Evolutionary conservation across 164 flowering plant species (phyloP).

Genomic region (Magnolia officinalis): DNA sequence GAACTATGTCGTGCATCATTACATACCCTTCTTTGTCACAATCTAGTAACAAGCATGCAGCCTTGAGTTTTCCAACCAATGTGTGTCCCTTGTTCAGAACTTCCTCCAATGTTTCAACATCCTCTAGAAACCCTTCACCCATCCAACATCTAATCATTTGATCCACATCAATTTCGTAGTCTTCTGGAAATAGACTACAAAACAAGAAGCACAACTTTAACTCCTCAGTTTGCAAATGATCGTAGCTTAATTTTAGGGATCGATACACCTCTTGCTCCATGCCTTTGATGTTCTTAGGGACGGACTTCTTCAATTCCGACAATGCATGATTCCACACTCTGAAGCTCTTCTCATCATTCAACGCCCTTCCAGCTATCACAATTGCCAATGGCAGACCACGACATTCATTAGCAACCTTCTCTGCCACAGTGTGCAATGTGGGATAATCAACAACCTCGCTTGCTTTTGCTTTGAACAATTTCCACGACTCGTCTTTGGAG

Average conservation of each 20-base stretch:
- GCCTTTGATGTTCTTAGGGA: background rate
- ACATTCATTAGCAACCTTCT: constrained; percentile 17
- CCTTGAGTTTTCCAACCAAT: background rate
- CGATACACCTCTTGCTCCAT: constrained; percentile 8
- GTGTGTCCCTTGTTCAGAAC: background rate
- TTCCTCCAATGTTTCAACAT: background rate
- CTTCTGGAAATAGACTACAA: constrained; percentile 7
- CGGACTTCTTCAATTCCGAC: constrained; percentile 5
- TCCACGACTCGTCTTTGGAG: constrained; percentile 21
- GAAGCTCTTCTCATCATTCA: constrained; percentile 14
- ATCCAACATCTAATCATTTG: background rate
- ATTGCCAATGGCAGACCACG: constrained; percentile 29
- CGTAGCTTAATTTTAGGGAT: constrained; percentile 18
- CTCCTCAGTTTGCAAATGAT: constrained; percentile 15
- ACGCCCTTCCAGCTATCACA: constrained; percentile 14
- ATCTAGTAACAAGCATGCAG: constrained; percentile 3
- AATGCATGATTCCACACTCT: constrained; percentile 22
- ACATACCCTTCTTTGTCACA: background rate
- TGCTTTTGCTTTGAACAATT: constrained; percentile 12
- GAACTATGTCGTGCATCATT: background rate
- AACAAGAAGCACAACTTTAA: background rate
- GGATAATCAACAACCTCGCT: background rate
- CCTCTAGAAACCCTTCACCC: background rate
- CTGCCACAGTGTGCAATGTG: constrained; percentile 2
- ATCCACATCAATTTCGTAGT: constrained; percentile 7